Evolutionary conservation across 129 eudicot species (phyloP).

Genomic region (carrot (Daucus carota)): DNA sequence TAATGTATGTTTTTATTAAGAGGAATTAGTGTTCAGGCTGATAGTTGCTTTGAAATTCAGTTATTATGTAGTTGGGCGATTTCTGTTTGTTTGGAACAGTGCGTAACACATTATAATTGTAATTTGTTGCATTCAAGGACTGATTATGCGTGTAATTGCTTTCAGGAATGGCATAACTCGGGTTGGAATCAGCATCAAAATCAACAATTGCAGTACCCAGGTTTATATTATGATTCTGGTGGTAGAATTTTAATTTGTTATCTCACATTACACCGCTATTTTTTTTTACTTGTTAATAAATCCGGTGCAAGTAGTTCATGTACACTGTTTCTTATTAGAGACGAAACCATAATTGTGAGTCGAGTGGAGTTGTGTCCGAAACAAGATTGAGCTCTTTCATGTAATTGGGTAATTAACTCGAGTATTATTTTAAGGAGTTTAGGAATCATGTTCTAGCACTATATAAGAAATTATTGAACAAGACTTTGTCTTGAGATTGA

Average conservation of each 20-base stretch:
- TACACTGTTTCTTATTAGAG: not conserved
- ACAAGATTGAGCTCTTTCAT: not conserved
- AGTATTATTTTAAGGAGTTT: not conserved
- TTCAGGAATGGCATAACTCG: conserved; percentile 61
- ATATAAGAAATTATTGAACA: not conserved
- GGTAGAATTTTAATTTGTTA: not conserved
- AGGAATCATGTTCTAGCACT: not conserved
- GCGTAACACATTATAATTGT: not conserved
- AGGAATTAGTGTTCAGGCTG: too few species aligned
- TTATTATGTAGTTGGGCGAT: not conserved
- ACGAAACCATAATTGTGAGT: not conserved
- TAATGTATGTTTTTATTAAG: too few species aligned
- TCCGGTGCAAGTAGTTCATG: not conserved
- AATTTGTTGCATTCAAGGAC: not conserved
- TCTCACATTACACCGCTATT: not conserved
- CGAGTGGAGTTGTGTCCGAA: not conserved
- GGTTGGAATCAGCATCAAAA: conserved; percentile 55
- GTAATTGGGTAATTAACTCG: not conserved
- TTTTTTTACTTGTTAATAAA: not conserved
- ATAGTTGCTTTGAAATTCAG: too few species aligned
- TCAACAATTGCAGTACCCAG: conserved; percentile 54
- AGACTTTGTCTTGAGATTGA: not conserved
- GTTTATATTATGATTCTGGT: conserved; percentile 17
- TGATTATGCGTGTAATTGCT: conserved; percentile 7
- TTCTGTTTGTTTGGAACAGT: not conserved